Evolutionary conservation across 345 rosid genomes (phyloP), one percentile per base, ranked within the genome.

Genomic region (Eucalyptus pauciflora): DNA sequence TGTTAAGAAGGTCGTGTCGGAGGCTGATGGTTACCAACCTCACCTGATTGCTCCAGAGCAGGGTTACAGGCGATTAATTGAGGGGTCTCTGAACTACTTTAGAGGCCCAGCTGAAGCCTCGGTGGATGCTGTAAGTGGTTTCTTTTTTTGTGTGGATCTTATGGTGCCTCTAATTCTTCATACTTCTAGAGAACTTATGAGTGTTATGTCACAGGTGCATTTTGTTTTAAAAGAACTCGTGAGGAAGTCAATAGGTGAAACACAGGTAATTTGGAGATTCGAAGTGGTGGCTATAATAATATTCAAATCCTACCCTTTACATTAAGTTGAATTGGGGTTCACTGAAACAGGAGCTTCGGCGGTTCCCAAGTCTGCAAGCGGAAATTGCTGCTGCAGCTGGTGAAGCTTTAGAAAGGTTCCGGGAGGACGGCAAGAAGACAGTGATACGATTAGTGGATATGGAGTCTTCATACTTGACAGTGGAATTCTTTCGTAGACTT

Each of bases 91-190:
- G 16, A 91, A 92, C 85, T 96, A 93, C 94, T 96, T 96, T 86
- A 92, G 97, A 93, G 98, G 97, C 88, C 98, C 98, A 89, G 95
- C 97, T 5, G 98, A 96, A 92, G 97, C 98, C 90, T 95, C 98
- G 18, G 97, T 94, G 12, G 98, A 96, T 90, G 97, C 98, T 90
- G 98, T 95, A 95, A 90, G 96, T 91, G 89, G 89, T 49, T 89
- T 52, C 58, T 18, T 48, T 48, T 80, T 56, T 51, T 41, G 43
- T 88, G 25, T 71, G 45, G 50, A 43, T 89, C 85, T 33, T 10
- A 33, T 54, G 87, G 41, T 20, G 45, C 46, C 43, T 52, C 12
- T 86, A 31, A 29, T 33, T 86, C 12, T 60, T 86, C 49, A 0
- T 37, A 29, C 85, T 33, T 29, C 22, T 33, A n/a, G n/a, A 62